Base-by-base conservation (phyloP, 2,329 filamentous ascomycete genomes). In the Diaporthe batatas region DNA sequence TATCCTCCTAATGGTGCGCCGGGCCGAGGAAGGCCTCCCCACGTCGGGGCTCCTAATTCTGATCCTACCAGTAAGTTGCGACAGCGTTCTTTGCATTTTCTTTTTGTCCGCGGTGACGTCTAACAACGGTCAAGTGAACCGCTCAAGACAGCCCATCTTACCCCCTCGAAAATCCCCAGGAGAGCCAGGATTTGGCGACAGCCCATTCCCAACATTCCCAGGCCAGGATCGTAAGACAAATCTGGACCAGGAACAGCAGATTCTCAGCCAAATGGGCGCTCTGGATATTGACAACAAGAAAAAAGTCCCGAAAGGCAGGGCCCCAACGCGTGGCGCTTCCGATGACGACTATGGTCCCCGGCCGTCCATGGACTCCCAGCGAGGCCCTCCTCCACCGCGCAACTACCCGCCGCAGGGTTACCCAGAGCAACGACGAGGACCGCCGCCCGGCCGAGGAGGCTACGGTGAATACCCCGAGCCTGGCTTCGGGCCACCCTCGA, bases 401-500 rank as follows among this genome's bases (percentile, higher is more conserved):
- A 81, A 81, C 8, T 83, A 84, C 62, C 79, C 78, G 16, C 79
- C 80, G 8, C 81, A 81, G 71, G 81, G 81, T 32, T 84, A 81
- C 72, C 79, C 79, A 32, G 82, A 83, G 59, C 81, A 80, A 32
- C 79, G 81, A 73, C 80, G 80, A 70, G 82, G 81, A 16, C 78
- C 79, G 55, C 79, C 80, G 7, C 76, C 70, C 32, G 77, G 79
- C 8, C 79, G 29, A 64, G 67, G 79, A 70, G 80, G 79, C 5
- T 83, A 83, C 72, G 81, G 79, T 59, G 81, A 81, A 4, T 84
- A 82, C 75, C 78, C 79, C 11, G 82, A 84, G 23, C 82, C 84
- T 59, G 81, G 80, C 7, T 90, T 87, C 75, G 87, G 83, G 0
- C 85, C 87, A 2, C 88, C 87, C 11, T 78, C 82, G n/a, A 84